Evolutionary conservation across 805 yeast genomes (phyloP).

Genomic region (Scheffersomyces stipitis): DNA sequence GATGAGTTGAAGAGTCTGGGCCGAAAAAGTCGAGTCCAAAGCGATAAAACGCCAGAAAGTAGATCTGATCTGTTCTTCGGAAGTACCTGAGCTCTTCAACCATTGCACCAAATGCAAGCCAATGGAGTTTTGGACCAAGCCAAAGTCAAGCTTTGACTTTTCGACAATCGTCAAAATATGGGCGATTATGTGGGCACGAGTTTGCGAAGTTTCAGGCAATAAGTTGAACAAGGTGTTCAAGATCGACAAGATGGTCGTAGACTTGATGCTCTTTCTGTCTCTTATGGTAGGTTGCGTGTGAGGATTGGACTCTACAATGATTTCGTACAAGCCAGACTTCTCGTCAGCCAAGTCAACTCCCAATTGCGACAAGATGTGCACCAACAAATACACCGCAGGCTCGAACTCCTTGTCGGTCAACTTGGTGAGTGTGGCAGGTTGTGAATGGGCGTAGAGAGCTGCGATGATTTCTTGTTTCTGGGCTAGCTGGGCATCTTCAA

Average conservation of each 20-base stretch:
- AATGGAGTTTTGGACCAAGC: slow-evolving; percentile 33
- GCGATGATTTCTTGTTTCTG: slow-evolving; percentile 29
- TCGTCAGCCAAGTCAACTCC: slow-evolving; percentile 27
- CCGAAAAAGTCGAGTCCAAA: slow-evolving; percentile 32
- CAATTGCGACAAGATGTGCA: slow-evolving; percentile 26
- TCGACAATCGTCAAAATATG: slow-evolving; percentile 33
- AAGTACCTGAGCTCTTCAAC: slow-evolving; percentile 32
- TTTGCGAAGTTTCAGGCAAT: slow-evolving; percentile 30
- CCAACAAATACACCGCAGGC: slow-evolving; percentile 43
- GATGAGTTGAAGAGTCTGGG: slow-evolving; percentile 33
- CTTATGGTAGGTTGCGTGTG: slow-evolving; percentile 38
- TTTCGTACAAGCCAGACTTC: slow-evolving; percentile 20
- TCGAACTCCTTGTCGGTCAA: slow-evolving; percentile 46
- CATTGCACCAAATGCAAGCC: slow-evolving; percentile 37
- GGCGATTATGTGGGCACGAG: slow-evolving; percentile 31
- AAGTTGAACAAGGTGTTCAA: slow-evolving; percentile 44
- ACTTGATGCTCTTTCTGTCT: slow-evolving; percentile 44
- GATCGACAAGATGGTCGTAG: slow-evolving; percentile 41
- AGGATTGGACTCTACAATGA: slow-evolving; percentile 34
- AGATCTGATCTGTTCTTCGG: slow-evolving; percentile 26
- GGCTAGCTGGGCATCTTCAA: slow-evolving; percentile 22
- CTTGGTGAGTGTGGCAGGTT: slow-evolving; percentile 27
- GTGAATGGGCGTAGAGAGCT: slow-evolving; percentile 27
- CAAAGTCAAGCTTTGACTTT: slow-evolving; percentile 29
- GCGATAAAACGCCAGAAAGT: slow-evolving; percentile 39